A percentile compares a stretch with the other conserved stretches of the same genome.
These are phyloP conservation scores for Fusarium haematococcum DNA, from an alignment of 2,329 filamentous ascomycete genomes.

Conservation along the genomic window DNA sequence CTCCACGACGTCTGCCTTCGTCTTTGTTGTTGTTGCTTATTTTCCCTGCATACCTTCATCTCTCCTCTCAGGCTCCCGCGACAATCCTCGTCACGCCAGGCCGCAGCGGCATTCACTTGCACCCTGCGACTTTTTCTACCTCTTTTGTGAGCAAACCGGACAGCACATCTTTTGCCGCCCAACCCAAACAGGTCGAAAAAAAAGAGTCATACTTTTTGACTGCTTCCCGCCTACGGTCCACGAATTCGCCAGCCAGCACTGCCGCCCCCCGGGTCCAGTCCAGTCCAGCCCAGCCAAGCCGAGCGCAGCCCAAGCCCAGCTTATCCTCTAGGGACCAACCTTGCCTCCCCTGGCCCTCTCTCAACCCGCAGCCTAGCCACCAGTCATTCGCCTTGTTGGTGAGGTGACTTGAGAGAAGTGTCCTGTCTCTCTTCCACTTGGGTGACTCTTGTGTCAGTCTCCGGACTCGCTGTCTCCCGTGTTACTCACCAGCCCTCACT, in stretches of 20 bases:
- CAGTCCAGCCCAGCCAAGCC: slow-evolving; percentile 35
- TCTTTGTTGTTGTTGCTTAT: slow-evolving; percentile 42
- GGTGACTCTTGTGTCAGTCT: slow-evolving; percentile 41
- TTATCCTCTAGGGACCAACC: slow-evolving; percentile 34
- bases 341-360: slow-evolving; percentile 36
- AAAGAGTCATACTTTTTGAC: slow-evolving; percentile 16
- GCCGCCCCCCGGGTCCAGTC: slow-evolving; percentile 34
- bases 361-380: slow-evolving; percentile 22
- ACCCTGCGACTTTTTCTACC: slow-evolving; percentile 54
- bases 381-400: slow-evolving; percentile 23
- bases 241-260: slow-evolving; percentile 36
- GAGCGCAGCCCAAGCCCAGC: slow-evolving; percentile 37
- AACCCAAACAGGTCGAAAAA: slow-evolving; percentile 30
- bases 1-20: slow-evolving; percentile 50
- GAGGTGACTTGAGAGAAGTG: slow-evolving; percentile 41
- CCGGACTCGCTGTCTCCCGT: slow-evolving; percentile 44
- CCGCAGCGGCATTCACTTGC: slow-evolving; percentile 65
- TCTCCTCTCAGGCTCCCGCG: slow-evolving; percentile 2
- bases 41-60: slow-evolving; percentile 20
- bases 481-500: slow-evolving; percentile 42
- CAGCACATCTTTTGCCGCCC: slow-evolving; percentile 34
- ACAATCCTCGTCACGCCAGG: slow-evolving; percentile 28
- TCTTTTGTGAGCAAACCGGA: slow-evolving; percentile 14
- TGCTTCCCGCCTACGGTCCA: slow-evolving; percentile 12
- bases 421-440: slow-evolving; percentile 33